These are phyloP conservation scores for Cercospora canescens DNA, from an alignment of 2,329 filamentous ascomycete species.

Conservation along the genomic window DNA sequence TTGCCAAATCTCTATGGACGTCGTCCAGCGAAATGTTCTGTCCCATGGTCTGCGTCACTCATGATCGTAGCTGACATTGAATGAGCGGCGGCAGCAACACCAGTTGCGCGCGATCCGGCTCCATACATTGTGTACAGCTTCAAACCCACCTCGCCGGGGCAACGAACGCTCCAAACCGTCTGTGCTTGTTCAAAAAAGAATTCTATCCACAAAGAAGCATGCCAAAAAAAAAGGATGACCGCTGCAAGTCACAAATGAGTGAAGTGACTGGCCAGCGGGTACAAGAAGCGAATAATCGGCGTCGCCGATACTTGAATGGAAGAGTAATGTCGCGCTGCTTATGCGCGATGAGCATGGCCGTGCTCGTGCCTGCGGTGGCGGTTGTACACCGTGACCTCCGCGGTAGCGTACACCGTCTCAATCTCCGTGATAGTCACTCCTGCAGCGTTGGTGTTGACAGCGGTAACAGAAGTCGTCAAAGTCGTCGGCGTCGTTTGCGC, in stretches of 20 bases:
- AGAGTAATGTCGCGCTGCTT: not conserved
- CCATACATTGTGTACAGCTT: conserved; percentile 5
- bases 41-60: conserved; percentile 13
- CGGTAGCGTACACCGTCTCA: conserved; percentile 29
- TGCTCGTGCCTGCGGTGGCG: conserved; percentile 30
- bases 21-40: conserved; percentile 3
- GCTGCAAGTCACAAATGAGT: conserved; percentile 16
- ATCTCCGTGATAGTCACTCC: conserved; percentile 32
- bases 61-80: conserved; percentile 14
- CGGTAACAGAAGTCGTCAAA: conserved; percentile 24
- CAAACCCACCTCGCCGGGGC: conserved; percentile 5
- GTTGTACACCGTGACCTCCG: conserved; percentile 29
- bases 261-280: conserved; percentile 9
- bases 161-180: conserved; percentile 13
- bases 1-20: conserved; percentile 3
- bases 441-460: conserved; percentile 18
- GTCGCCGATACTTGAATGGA: not conserved
- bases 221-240: conserved; percentile 13
- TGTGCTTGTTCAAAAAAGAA: conserved; percentile 1
- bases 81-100: conserved; percentile 18
- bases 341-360: conserved; percentile 25
- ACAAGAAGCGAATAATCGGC: conserved; percentile 9
- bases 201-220: conserved; percentile 25
- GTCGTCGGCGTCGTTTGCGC: conserved; percentile 22
- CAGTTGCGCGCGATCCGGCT: conserved; percentile 15